Conservation (phyloP, 495 filamentous ascomycete genomes). For the Saxophila tyrrhenica region DNA sequence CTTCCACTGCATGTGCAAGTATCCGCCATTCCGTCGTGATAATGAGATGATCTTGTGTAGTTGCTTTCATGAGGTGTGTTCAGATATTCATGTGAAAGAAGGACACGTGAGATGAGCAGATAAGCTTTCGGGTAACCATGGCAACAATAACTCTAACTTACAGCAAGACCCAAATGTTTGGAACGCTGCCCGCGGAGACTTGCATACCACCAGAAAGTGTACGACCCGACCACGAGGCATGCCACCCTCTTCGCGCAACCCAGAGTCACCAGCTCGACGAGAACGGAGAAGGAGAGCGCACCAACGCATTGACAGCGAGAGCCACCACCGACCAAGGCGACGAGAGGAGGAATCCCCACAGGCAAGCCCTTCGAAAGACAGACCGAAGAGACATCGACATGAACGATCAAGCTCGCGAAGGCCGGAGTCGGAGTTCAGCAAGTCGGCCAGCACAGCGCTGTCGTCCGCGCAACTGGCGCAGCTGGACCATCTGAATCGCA, state of each 20-base stretch:
- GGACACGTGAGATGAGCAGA: too few species aligned
- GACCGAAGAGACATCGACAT: slow-evolving; percentile 12
- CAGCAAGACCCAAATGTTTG: too few species aligned
- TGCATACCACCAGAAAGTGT: too few species aligned
- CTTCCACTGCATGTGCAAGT: too few species aligned
- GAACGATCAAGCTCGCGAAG: neutral
- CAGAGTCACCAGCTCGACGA: slow-evolving; percentile 18
- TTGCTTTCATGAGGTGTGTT: too few species aligned
- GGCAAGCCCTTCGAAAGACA: slow-evolving; percentile 18
- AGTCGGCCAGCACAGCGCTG: slow-evolving; percentile 20
- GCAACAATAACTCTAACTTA: too few species aligned
- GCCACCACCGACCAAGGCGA: slow-evolving; percentile 21
- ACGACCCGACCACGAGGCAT: neutral
- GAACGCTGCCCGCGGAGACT: too few species aligned
- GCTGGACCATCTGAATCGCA: slow-evolving; percentile 28
- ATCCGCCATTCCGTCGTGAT: too few species aligned
- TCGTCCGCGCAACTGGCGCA: slow-evolving; percentile 27
- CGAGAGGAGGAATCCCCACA: slow-evolving; percentile 13
- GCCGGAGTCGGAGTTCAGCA: slow-evolving; percentile 8
- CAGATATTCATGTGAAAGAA: too few species aligned
- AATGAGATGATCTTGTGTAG: too few species aligned
- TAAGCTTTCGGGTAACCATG: too few species aligned
- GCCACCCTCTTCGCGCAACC: slow-evolving; percentile 1
- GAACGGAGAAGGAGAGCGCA: slow-evolving; percentile 22
- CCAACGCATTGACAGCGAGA: slow-evolving; percentile 28